Evolutionary conservation across 1,139 yeast genomes (phyloP), one percentile per base, ranked within the genome.

Genomic region (Candida sanyaensis): DNA sequence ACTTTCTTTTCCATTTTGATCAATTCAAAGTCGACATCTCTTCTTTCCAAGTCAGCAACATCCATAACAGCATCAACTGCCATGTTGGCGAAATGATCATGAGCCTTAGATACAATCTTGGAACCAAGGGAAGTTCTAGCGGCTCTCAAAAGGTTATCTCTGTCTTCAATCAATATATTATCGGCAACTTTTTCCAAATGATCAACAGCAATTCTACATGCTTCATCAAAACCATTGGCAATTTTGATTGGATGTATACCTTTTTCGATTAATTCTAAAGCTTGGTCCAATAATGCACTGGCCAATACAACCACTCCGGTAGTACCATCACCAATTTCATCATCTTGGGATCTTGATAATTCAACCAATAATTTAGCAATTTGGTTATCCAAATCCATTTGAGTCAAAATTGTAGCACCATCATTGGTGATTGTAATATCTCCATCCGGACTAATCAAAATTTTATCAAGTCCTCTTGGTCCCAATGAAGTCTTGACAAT

Each of bases 291-390:
- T 56, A 95, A 75, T 1, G 98, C 96, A 58, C 96, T 89, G 1
- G 99, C 98, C 46, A 95, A 75, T 1, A 95, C 98, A 49, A 93
- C 99, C 31, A 95, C 99, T 61, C 99, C 99, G 4, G 99, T 95
- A 37, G 99, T 95, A 63, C 99, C 99, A 65, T 95, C 99, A 49
- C 99, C 99, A 62, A 95, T 91, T 71, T 95, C 99, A 63, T 93
- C 97, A 68, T 95, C 99, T 73, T 95, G 99, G 24, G 97, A 89
- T 67, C 83, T 88, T 32, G 97, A 89, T 58, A 95, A 80, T 71
- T 95, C 97, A 37, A 93, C 99, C 63, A 95, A 75, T 55, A 95
- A 77, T 69, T 93, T 93, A 56, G 99, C 99, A 62, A 95, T 92
- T 71, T 93, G 96, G 66, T 88, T 91, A 59, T 91, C 97, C 55